These are phyloP conservation scores for Galerina sulciceps DNA, from an alignment of 768 basidiomycete genomes.

Conservation along the genomic window DNA sequence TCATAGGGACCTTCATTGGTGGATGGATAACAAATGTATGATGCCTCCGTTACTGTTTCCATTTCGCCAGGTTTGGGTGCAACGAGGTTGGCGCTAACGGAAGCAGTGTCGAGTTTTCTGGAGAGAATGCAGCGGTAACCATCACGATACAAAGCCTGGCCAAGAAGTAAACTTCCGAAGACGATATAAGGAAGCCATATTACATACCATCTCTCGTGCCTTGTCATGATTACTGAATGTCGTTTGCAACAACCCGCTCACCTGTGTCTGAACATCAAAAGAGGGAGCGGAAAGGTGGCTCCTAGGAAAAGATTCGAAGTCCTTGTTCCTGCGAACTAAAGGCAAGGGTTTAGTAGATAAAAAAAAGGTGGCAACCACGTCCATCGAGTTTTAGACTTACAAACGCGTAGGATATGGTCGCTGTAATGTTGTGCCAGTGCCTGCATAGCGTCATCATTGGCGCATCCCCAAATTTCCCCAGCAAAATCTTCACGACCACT, in stretches of 20 bases:
- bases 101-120: neutral
- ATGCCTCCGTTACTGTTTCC: too few relatives aligned
- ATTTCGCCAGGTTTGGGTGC: too few relatives aligned
- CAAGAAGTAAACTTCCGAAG: neutral
- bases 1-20: too few relatives aligned
- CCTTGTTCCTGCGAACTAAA: neutral
- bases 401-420: neutral
- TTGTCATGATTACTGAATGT: neutral
- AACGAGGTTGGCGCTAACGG: too few relatives aligned
- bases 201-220: neutral
- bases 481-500: neutral
- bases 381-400: neutral
- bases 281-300: too few relatives aligned
- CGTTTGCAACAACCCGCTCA: neutral
- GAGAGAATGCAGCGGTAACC: neutral
- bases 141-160: neutral
- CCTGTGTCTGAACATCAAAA: neutral
- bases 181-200: neutral
- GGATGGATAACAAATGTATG: too few relatives aligned
- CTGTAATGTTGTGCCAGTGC: neutral
- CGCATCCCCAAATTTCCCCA: neutral
- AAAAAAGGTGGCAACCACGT: neutral
- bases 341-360: neutral
- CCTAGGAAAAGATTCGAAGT: neutral
- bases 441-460: neutral